A percentile compares a stretch with the other conserved stretches of the same genome.
Evolutionary conservation across 306 rosid species (phyloP).

Genomic region (Vicia faba): DNA sequence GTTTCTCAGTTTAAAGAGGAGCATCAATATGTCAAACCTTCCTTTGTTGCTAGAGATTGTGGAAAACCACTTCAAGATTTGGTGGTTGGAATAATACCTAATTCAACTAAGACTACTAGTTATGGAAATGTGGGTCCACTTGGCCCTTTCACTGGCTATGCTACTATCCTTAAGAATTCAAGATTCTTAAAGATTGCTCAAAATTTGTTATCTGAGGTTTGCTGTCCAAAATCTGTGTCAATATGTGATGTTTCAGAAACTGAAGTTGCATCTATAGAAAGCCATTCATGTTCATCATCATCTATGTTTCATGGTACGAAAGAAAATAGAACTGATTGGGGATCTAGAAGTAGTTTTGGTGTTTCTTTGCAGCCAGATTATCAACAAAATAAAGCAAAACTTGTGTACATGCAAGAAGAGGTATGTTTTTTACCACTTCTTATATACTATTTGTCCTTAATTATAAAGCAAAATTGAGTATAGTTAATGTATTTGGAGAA

Average conservation of each 20-base stretch:
- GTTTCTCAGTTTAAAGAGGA: conserved; percentile 46
- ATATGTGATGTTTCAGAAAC: conserved; percentile 42
- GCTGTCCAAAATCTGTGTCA: conserved; percentile 36
- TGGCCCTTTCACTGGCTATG: conserved; percentile 96
- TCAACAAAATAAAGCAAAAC: conserved; percentile 83
- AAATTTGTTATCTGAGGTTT: conserved; percentile 67
- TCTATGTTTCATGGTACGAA: conserved; percentile 42
- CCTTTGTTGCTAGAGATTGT: conserved; percentile 47
- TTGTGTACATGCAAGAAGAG: conserved; percentile 85
- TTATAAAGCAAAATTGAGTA: too few species aligned
- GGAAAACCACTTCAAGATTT: conserved; percentile 63
- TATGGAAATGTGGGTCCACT: conserved; percentile 76
- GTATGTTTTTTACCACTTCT: conserved; percentile 49
- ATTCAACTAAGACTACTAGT: conserved; percentile 28
- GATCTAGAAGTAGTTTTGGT: conserved; percentile 49
- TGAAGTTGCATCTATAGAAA: conserved; percentile 38
- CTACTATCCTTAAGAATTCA: conserved; percentile 79
- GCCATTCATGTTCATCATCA: conserved; percentile 53
- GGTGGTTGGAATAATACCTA: conserved; percentile 41
- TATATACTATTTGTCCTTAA: too few species aligned
- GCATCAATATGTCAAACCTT: conserved; percentile 44
- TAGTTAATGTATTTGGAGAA: too few species aligned
- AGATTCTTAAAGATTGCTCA: conserved; percentile 79
- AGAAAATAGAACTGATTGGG: conserved; percentile 41
- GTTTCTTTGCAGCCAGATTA: conserved; percentile 55